Percentiles rank a stretch among this genome's conserved stretches.
These are phyloP conservation scores for Penicillium sp. DNA, from an alignment of 2,329 filamentous ascomycete genomes.

Conservation along the genomic window DNA sequence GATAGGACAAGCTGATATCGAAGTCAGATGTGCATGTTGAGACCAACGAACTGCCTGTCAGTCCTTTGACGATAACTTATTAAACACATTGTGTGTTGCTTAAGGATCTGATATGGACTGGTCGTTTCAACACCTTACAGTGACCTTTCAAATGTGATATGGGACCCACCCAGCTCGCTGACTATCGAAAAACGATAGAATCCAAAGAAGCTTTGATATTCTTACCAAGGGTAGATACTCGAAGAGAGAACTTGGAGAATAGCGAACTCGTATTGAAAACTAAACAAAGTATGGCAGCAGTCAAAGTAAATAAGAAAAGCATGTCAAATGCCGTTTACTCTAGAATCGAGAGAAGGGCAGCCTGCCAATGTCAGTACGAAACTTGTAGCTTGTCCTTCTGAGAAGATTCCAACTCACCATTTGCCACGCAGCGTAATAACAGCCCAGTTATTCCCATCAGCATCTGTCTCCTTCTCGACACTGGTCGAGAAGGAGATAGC, in stretches of 20 bases:
- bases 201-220: no score
- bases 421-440: conserved; percentile 81
- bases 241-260: not conserved
- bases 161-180: no score
- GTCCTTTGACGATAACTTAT: not conserved
- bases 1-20: not conserved
- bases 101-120: no score
- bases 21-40: not conserved
- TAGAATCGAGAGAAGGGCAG: conserved; percentile 49
- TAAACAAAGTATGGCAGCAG: not conserved
- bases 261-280: not conserved
- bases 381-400: not conserved
- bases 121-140: no score
- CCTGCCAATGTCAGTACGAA: conserved; percentile 24
- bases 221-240: no score
- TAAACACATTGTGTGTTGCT: no score
- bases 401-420: conserved; percentile 57
- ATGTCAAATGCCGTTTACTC: not conserved
- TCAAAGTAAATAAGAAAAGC: not conserved
- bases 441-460: conserved; percentile 76
- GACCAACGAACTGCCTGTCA: not conserved
- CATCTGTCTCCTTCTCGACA: conserved; percentile 90
- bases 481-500: conserved; percentile 88
- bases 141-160: no score
- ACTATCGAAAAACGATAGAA: no score